Evolutionary conservation across 352 stramenopile species (phyloP), one percentile per base, ranked within the genome.

Genomic region (Pythium insidiosum): DNA sequence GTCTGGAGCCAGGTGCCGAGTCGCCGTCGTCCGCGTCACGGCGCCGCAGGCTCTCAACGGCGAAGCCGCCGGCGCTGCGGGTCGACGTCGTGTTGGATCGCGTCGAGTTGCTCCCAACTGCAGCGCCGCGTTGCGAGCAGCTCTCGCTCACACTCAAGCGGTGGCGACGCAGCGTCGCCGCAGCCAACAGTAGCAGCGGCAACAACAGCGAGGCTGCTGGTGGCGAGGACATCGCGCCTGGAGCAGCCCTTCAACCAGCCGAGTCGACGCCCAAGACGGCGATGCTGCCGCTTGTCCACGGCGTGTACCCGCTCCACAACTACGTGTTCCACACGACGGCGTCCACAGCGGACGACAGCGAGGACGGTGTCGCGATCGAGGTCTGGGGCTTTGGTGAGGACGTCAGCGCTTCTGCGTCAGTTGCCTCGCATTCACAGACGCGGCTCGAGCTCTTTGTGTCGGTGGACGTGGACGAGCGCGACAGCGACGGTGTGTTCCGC

Each of bases 391-490:
- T 76, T 24, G 53, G 73, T n/a, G 64, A 76, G 28, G 3, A n/a
- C 20, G 11, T 7, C 19, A 6, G 2, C n/a, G 9, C 18, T 25
- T 19, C 38, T 29, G 3, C 36, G 2, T 21, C 24, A 7, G 5
- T 1, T 26, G 12, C 42, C 11, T 3, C 36, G 13, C 18, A 18
- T 3, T 19, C 18, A 15, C 9, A 52, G 30, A 26, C 26, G n/a
- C 52, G 53, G n/a, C 25, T 77, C 24, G 68, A 74, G 22, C 44
- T 88, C 16, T 92, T 86, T 40, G 61, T 83, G 10, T 92, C 76
- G 1, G 65, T 87, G 1, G 79, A 92, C 51, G 58, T 88, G 6
- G 74, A 88, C 43, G 76, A 92, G 38, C 66, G 74, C 15, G 72
- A 78, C 16, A 49, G 48, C 4, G 77, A 87, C 44, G 79, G 76